These are phyloP conservation scores for Scheffersomyces lignosus DNA, from an alignment of 805 yeast species.

Conservation along the genomic window DNA sequence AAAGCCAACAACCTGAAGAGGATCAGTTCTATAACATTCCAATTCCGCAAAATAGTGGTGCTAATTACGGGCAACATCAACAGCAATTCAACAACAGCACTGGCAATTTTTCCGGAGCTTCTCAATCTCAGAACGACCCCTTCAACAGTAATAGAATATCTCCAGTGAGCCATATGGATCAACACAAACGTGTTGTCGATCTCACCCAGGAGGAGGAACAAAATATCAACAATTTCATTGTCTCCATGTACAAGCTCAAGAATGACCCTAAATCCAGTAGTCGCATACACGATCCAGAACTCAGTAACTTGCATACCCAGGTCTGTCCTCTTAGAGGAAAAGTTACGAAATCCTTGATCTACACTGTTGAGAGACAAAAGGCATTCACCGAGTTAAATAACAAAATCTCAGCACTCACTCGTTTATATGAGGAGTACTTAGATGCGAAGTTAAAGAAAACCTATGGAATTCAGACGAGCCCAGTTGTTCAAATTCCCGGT, in stretches of 20 bases:
- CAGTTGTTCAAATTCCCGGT: background rate
- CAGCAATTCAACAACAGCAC: background rate
- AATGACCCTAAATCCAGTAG: slow-evolving; percentile 42
- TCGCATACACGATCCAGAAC: slow-evolving; percentile 46
- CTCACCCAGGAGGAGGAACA: slow-evolving; percentile 67
- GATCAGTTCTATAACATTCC: slow-evolving; percentile 30
- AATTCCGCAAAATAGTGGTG: slow-evolving; percentile 14
- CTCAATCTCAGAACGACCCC: background rate
- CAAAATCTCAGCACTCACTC: slow-evolving; percentile 71
- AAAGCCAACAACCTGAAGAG: slow-evolving; percentile 25
- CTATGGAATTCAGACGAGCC: slow-evolving; percentile 27
- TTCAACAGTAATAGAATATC: no score
- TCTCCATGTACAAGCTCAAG: slow-evolving; percentile 57
- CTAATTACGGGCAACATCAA: slow-evolving; percentile 5
- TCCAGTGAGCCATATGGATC: background rate
- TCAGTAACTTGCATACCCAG: slow-evolving; percentile 59
- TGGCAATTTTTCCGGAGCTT: background rate
- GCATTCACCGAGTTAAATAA: slow-evolving; percentile 69
- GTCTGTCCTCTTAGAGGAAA: slow-evolving; percentile 69
- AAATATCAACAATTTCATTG: slow-evolving; percentile 64
- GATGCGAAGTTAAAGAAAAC: slow-evolving; percentile 49
- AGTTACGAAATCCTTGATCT: slow-evolving; percentile 57
- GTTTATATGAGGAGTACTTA: slow-evolving; percentile 72
- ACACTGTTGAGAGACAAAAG: slow-evolving; percentile 63
- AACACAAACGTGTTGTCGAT: slow-evolving; percentile 21